Conservation (phyloP, 345 rosid species). For the Pistacia integerrima region DNA sequence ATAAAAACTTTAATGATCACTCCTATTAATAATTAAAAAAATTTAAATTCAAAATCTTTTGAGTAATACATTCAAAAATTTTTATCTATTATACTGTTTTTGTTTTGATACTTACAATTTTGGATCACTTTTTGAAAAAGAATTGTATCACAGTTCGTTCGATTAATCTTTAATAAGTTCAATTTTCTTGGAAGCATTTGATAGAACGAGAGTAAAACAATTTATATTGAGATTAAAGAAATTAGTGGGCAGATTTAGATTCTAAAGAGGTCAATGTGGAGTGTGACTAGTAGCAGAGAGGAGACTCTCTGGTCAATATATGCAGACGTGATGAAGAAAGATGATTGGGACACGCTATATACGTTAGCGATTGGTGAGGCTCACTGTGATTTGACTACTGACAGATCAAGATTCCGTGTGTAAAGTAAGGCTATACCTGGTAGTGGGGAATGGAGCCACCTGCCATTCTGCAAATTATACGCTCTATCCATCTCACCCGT, state of each 20-base stretch:
- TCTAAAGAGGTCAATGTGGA: background rate
- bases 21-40: too few relatives aligned
- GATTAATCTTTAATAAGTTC: background rate
- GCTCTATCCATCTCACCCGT: background rate
- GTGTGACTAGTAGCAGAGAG: background rate
- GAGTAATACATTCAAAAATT: too few relatives aligned
- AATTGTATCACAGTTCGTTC: too few relatives aligned
- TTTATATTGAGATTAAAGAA: background rate
- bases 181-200: too few relatives aligned
- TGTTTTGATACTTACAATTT: too few relatives aligned
- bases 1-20: too few relatives aligned
- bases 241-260: background rate
- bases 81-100: too few relatives aligned
- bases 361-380: background rate
- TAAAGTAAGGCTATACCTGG: background rate
- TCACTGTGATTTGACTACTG: conserved; percentile 10
- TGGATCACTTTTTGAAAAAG: too few relatives aligned
- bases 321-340: background rate
- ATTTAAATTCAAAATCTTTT: too few relatives aligned
- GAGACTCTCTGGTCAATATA: background rate
- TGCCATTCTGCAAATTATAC: background rate
- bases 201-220: background rate
- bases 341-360: conserved; percentile 9
- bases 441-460: background rate
- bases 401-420: background rate